These are phyloP conservation scores for Sabuloglossum arenarium DNA, from an alignment of 495 filamentous ascomycete genomes.

Conservation along the genomic window DNA sequence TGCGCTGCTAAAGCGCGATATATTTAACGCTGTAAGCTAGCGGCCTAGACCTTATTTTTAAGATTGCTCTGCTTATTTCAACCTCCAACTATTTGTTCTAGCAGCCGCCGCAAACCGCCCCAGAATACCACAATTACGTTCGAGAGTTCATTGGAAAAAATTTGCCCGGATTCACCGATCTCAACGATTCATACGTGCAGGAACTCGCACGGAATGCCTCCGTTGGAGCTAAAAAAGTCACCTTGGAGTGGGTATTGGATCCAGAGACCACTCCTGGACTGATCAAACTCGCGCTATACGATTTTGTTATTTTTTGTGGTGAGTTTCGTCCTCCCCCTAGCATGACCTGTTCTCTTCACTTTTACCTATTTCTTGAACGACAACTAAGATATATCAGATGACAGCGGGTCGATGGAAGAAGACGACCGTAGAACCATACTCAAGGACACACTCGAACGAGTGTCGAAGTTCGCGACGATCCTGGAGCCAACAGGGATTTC, in stretches of 20 bases:
- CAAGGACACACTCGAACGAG: background rate
- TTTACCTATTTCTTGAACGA: background rate
- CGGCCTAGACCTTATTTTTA: background rate
- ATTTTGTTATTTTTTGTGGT: slow-evolving; percentile 4
- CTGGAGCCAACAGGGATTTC: background rate
- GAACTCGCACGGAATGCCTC: background rate
- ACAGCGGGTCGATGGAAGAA: background rate
- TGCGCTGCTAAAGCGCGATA: background rate
- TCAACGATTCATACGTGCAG: background rate
- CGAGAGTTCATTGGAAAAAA: background rate
- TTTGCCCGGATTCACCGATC: background rate
- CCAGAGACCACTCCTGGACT: background rate
- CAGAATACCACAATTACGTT: background rate
- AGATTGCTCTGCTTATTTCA: background rate
- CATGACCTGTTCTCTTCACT: background rate
- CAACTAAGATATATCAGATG: background rate
- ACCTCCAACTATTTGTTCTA: background rate
- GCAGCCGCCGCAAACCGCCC: background rate
- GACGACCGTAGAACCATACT: background rate
- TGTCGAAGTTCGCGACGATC: background rate
- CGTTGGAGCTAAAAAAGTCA: background rate
- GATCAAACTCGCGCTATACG: background rate
- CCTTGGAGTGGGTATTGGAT: background rate
- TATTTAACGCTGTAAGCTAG: background rate
- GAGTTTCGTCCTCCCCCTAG: background rate